Conservation (phyloP, 176 grass and related monocot genomes). For the Alopecurus myosuroides region DNA sequence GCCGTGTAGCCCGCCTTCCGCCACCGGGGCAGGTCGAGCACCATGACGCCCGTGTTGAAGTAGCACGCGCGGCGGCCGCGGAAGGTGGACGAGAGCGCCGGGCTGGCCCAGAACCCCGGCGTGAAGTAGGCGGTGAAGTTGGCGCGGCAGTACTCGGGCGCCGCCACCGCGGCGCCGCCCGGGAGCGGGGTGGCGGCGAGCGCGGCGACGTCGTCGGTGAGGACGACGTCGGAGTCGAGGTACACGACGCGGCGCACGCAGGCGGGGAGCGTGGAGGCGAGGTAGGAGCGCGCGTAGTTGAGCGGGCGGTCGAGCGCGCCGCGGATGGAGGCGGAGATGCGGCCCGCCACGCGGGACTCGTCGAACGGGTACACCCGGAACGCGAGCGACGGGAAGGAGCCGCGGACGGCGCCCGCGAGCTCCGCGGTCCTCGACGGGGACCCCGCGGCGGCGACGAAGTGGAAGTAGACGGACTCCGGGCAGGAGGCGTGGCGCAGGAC, state of each 20-base stretch:
- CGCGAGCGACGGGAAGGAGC: constrained; percentile 68
- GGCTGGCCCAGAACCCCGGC: constrained; percentile 63
- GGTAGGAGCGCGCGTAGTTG: constrained; percentile 86
- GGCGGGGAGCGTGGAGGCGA: constrained; percentile 33
- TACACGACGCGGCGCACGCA: constrained; percentile 88
- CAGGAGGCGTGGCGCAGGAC: constrained; percentile 68
- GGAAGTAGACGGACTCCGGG: constrained; percentile 76
- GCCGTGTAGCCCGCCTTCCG: constrained; percentile 44
- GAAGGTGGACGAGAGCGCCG: constrained; percentile 36
- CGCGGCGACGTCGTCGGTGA: constrained; percentile 76
- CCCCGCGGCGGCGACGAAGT: constrained; percentile 50
- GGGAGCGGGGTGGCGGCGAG: constrained; percentile 52
- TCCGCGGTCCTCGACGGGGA: background rate
- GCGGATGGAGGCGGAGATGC: constrained; percentile 78
- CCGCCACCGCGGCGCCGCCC: constrained; percentile 32
- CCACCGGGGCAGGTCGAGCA: constrained; percentile 68
- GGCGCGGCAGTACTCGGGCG: constrained; percentile 84
- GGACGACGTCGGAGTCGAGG: constrained; percentile 84
- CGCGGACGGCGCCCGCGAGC: constrained; percentile 44
- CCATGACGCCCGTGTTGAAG: constrained; percentile 94
- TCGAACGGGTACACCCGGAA: constrained; percentile 86
- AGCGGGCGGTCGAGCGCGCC: constrained; percentile 81
- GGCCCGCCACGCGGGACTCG: constrained; percentile 53
- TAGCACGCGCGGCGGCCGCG: constrained; percentile 51
- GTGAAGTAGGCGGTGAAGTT: constrained; percentile 90